Base-by-base conservation (phyloP, 106 monocot species). In the Phalaenopsis equestris region DNA sequence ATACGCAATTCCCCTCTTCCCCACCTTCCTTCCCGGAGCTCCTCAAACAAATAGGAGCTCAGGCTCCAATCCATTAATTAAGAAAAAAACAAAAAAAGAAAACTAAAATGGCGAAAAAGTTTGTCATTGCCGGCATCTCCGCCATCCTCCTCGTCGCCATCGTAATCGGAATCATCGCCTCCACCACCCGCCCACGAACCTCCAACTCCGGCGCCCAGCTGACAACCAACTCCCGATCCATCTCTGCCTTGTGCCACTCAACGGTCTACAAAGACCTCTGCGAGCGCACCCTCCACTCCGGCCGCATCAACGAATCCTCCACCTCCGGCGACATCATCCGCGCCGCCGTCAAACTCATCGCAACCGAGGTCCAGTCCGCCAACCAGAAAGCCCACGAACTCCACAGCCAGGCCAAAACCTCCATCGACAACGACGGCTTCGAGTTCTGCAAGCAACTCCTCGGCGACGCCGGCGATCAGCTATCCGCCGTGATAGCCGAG, bases 31-130 rank as follows among this genome's bases (percentile, higher is more conserved):
- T 42, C 74, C 43, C n/a, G 42, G 43, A 10, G 70, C 43, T 41
- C 16, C 14, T 2, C 70, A 72, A 72, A 72, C 39, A 8, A 12
- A 38, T 15, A 72, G 81, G 75, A 43, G 42, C 81, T 58, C 81
- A 23, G 75, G 81, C 81, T 81, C 81, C 57, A 16, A 36, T 57
- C 30, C 41, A 43, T 3, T 52, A 52, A 52, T 45, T 45, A 45
- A 52, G 11, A 52, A 52, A 2, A 52, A 12, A 52, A 52, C 52
- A 52, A 12, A 42, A 42, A 17, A 19, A 14, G 9, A 72, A 2
- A 61, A 18, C n/a, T 8, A 65, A 82, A 68, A 89, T 89, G 89
- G 85, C 81, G 38, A 87, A 90, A 48, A 74, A 74, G 79, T 80
- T 48, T 23, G 11, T 86, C 46, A 19, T 87, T n/a, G 81, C 81